Percentiles rank a stretch among this genome's conserved stretches.
phyloP scores from a whole-genome alignment of 179 eudicot species.

The Sideroxylon spinosum region DNA sequence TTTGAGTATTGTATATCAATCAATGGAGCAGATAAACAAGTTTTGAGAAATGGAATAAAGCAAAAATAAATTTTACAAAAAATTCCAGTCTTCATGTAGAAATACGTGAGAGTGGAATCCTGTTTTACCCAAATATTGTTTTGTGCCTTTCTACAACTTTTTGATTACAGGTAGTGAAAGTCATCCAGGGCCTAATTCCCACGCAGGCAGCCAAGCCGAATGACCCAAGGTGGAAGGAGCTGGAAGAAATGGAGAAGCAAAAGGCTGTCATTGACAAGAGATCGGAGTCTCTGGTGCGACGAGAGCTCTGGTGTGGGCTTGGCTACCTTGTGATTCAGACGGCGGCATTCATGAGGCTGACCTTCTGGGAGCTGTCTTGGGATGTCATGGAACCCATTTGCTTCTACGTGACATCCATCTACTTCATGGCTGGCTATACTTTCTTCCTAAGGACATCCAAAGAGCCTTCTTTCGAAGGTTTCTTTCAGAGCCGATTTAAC shows the following conservation, averaged over 20 bases:
- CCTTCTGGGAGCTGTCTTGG: slow-evolving; percentile 95
- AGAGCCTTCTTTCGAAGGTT: slow-evolving; percentile 92
- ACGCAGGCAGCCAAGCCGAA: slow-evolving; percentile 25
- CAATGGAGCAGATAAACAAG: too few relatives aligned
- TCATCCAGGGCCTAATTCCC: slow-evolving; percentile 55
- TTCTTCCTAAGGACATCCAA: slow-evolving; percentile 81
- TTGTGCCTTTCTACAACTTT: slow-evolving; percentile 16
- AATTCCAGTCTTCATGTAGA: too few relatives aligned
- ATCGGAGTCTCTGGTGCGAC: slow-evolving; percentile 58
- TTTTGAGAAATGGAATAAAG: too few relatives aligned
- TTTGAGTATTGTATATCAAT: too few relatives aligned
- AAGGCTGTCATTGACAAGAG: slow-evolving; percentile 57
- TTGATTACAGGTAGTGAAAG: slow-evolving; percentile 76
- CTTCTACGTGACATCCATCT: slow-evolving; percentile 76
- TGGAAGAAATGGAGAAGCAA: slow-evolving; percentile 57
- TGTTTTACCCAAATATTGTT: slow-evolving; percentile 44
- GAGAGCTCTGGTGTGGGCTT: slow-evolving; percentile 81
- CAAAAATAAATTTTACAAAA: too few relatives aligned
- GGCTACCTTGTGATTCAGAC: slow-evolving; percentile 73
- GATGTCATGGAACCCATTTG: slow-evolving; percentile 99
- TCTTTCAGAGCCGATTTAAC: slow-evolving; percentile 71
- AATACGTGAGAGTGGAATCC: slow-evolving; percentile 23
- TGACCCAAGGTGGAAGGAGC: slow-evolving; percentile 47
- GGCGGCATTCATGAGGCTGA: slow-evolving; percentile 80
- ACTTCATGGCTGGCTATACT: slow-evolving; percentile 80